phyloP scores from a whole-genome alignment of 2,329 filamentous ascomycete genomes.

The Ophiognomonia clavigignenti-juglandacearum region DNA sequence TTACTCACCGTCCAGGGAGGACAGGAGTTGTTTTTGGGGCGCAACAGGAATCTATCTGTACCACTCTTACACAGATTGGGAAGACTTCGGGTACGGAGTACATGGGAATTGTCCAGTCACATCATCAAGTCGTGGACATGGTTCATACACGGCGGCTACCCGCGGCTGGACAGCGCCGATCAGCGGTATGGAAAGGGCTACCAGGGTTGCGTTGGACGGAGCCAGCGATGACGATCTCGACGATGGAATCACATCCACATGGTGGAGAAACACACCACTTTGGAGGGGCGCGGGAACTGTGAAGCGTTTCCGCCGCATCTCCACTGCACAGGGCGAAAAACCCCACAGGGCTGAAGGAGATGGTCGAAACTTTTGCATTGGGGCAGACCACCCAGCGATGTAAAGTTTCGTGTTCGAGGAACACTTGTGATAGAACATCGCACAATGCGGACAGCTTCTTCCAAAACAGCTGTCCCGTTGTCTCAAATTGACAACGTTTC shows the following conservation, averaged over 20 bases:
- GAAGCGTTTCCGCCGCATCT: background rate
- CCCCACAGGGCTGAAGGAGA: constrained; percentile 6
- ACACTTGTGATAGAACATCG: background rate
- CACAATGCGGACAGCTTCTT: constrained; percentile 11
- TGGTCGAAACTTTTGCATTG: too few species aligned
- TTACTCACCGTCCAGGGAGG: background rate
- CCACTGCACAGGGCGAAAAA: background rate
- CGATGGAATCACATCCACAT: too few species aligned
- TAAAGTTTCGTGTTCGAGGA: too few species aligned
- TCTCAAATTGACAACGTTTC: constrained; percentile 12
- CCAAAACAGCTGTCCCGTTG: constrained; percentile 3
- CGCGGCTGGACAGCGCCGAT: too few species aligned
- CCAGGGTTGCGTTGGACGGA: too few species aligned
- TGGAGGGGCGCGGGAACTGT: background rate
- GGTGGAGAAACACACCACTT: background rate
- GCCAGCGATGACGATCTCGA: too few species aligned
- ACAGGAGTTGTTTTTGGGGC: background rate
- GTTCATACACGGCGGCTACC: too few species aligned
- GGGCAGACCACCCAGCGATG: too few species aligned
- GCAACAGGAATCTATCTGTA: background rate
- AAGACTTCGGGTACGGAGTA: background rate
- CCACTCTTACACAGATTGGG: background rate
- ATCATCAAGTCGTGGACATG: background rate
- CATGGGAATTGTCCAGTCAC: background rate
- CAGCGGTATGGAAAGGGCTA: too few species aligned